Evolutionary conservation across 345 rosid species (phyloP), one percentile per base, ranked within the genome.

Genomic region (Moricandia moricandioides): DNA sequence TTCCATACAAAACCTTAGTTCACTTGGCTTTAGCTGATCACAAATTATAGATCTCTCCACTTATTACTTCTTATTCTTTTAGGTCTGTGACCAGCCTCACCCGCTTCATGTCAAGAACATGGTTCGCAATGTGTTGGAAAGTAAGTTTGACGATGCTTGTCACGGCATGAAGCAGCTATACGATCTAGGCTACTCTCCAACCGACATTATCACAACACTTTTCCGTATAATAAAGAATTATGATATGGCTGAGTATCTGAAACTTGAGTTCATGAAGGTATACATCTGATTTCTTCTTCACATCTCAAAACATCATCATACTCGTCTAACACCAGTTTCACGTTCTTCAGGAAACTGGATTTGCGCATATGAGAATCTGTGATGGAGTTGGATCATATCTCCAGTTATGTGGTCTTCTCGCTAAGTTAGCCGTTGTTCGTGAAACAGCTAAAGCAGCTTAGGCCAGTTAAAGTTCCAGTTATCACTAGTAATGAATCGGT

Each of bases 71-170:
- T 43, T 18, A 21, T 9, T 63, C 72, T 27, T 10, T 39, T 74
- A 95, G 99, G 99, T 95, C 12, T 92, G 99, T 67, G 97, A 95
- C 76, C 98, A 95, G 79, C 99, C 99, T 78, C 99, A 95, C 71
- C 99, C 99, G 3, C 79, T 92, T 83, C 98, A 92, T 57, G 92
- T 90, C 75, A 95, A 90, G 85, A 92, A 95, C 78, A 89, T 92
- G 85, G 89, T 92, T 26, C 87, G 86, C 10, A 80, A 92, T 52
- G 89, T 92, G 67, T 82, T 95, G 62, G 92, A 92, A 70, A 96
- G 97, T 33, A 92, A 89, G 82, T 90, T 87, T 40, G 97, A 95
- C 49, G 88, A 86, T 68, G 96, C 99, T 74, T 95, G 98, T 75
- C 82, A 85, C 45, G 96, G 92, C 68, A 72, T 92, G 76, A 92